Evolutionary conservation across 306 rosid species (phyloP).

Genomic region (Crotalaria pallida): DNA sequence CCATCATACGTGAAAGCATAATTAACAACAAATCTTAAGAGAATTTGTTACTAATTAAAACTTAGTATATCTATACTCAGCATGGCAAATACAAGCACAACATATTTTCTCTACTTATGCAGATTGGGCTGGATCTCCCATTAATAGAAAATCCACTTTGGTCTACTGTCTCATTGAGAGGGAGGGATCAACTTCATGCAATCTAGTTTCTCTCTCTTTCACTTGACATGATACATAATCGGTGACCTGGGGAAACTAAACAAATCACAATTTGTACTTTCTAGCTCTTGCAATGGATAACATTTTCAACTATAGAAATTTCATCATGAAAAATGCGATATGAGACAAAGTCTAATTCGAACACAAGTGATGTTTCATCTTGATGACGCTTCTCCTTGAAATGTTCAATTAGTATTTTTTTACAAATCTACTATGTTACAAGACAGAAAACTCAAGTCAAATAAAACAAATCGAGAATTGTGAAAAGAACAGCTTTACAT

Average conservation of each 20-base stretch:
- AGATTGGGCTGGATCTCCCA: not conserved
- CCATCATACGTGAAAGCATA: not conserved
- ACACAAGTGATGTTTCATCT: not conserved
- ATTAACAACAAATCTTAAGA: not conserved
- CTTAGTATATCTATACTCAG: not conserved
- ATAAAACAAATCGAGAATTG: slow-evolving; percentile 8
- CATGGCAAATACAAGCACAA: not conserved
- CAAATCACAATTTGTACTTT: too few species aligned
- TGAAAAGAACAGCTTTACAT: slow-evolving; percentile 41
- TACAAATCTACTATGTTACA: not conserved
- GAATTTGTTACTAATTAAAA: not conserved
- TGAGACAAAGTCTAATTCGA: not conserved
- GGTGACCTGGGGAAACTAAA: too few species aligned
- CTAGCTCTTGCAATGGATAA: too few species aligned
- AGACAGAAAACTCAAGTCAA: too few species aligned
- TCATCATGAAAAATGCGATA: not conserved
- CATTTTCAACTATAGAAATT: too few species aligned
- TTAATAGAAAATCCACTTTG: not conserved
- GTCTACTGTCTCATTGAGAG: not conserved
- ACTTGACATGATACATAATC: too few species aligned
- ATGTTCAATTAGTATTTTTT: not conserved
- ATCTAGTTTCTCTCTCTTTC: not conserved
- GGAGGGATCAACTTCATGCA: too few species aligned
- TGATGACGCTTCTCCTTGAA: not conserved
- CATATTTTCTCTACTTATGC: not conserved